Evolutionary conservation across 371 early-diverging fungal species (phyloP), one percentile per base, ranked within the genome.

Genomic region (Mortierella sp.): DNA sequence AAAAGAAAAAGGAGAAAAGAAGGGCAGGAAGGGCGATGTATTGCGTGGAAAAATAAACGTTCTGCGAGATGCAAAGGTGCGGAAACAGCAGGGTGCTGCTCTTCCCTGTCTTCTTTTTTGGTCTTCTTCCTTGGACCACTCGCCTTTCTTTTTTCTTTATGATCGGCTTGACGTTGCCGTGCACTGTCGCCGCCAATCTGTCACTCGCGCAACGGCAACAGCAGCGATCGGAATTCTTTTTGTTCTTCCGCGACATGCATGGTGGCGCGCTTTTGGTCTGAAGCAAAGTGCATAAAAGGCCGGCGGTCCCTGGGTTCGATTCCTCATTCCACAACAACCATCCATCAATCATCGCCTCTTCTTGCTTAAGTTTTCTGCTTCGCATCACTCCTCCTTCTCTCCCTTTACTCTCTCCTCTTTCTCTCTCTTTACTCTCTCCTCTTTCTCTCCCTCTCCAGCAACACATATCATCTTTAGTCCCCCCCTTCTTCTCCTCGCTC

Each of bases 191-290:
- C 5, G 34, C 21, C 31, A 31, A 31, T 61, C 34, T 34, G 61
- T 61, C 61, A 61, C 61, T 34, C 34, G 61, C 61, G 61, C 61
- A 61, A 61, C 37, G 61, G 61, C 61, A 50, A 50, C 50, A 50
- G 16, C 50, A 50, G 13, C 16, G 61, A 61, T 61, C 34, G 61
- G 34, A 59, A 61, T 50, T 50, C 50, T 16, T 50, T 16, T 16
- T 3, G 0, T 11, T 50, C 50, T 50, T 50, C 61, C 43, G 43
- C 6, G 43, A 40, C 43, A 4, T 40, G 5, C 61, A 61, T 19
- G 19, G 61, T 31, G 34, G 61, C 34, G 34, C 34, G 31, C 61
- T 31, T 61, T 61, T 31, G 31, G 28, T 59, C 31, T 2, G 8
- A 5, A 59, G 19, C 1, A 19, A 59, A 59, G 31, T 28, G 34